Evolutionary conservation across 106 monocot species (phyloP).

Genomic region (Dioscorea zingiberensis): DNA sequence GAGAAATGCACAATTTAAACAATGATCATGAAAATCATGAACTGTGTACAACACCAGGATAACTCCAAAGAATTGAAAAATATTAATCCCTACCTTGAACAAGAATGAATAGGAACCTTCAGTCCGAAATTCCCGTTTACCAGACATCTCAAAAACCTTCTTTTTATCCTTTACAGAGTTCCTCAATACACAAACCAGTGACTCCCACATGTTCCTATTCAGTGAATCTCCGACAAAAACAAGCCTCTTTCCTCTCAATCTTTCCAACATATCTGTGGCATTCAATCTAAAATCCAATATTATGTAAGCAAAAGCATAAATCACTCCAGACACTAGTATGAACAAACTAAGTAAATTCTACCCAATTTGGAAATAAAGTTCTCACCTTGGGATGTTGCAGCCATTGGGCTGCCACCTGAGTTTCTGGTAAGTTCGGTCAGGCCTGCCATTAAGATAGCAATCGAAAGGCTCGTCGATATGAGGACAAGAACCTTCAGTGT

Average conservation of each 20-base stretch:
- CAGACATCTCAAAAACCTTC: constrained; percentile 72
- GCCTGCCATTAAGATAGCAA: constrained; percentile 65
- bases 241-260: constrained; percentile 70
- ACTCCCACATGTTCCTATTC: constrained; percentile 98
- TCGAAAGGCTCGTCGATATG: constrained; percentile 76
- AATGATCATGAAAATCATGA: background rate
- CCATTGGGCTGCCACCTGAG: constrained; percentile 69
- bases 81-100: constrained; percentile 41
- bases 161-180: constrained; percentile 70
- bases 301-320: background rate
- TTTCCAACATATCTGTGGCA: constrained; percentile 76
- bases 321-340: too few species aligned
- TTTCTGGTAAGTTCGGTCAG: constrained; percentile 55
- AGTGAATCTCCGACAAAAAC: constrained; percentile 92
- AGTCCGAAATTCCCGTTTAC: constrained; percentile 62
- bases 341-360: background rate
- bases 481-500: constrained; percentile 67
- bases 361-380: background rate
- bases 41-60: too few species aligned
- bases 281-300: constrained; percentile 49
- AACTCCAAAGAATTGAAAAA: too few species aligned
- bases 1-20: background rate
- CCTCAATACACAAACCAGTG: constrained; percentile 63
- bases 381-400: constrained; percentile 74
- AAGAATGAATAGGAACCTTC: constrained; percentile 82